These are phyloP conservation scores for Bonia amplexicaulis DNA, from an alignment of 176 grass and related monocot genomes.

Conservation along the genomic window DNA sequence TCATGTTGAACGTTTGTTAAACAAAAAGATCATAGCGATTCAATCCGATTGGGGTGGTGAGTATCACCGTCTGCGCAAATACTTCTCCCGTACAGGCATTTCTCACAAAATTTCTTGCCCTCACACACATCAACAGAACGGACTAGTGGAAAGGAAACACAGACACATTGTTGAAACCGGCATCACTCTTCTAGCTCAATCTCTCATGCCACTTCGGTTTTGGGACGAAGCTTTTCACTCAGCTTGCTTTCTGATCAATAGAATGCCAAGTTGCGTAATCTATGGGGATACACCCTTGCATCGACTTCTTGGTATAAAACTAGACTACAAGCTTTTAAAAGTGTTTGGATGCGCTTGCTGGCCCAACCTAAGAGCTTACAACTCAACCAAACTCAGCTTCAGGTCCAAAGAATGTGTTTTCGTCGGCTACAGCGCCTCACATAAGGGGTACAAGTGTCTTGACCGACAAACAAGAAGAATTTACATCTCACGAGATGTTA, in stretches of 20 bases:
- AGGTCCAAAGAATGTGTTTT: background rate
- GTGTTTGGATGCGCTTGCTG: background rate
- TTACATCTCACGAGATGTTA: no score
- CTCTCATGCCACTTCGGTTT: no score
- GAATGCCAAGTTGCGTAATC: background rate
- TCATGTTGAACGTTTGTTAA: background rate
- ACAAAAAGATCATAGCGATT: rapidly evolving
- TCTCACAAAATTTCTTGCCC: no score
- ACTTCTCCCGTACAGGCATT: no score
- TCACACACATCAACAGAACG: no score
- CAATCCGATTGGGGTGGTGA: background rate
- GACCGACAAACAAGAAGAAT: no score
- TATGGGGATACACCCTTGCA: background rate
- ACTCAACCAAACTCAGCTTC: background rate
- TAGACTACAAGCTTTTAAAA: rapidly evolving
- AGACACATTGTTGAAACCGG: no score
- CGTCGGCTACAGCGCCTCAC: rapidly evolving
- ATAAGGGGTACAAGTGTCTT: background rate
- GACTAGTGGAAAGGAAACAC: no score
- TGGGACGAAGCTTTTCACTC: background rate
- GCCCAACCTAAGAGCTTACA: background rate
- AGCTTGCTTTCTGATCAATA: background rate
- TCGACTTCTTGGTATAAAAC: background rate
- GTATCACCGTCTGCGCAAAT: no score
- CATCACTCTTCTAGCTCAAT: no score